These are phyloP conservation scores for Hevea brasiliensis DNA, from an alignment of 345 rosid genomes.

Conservation along the genomic window DNA sequence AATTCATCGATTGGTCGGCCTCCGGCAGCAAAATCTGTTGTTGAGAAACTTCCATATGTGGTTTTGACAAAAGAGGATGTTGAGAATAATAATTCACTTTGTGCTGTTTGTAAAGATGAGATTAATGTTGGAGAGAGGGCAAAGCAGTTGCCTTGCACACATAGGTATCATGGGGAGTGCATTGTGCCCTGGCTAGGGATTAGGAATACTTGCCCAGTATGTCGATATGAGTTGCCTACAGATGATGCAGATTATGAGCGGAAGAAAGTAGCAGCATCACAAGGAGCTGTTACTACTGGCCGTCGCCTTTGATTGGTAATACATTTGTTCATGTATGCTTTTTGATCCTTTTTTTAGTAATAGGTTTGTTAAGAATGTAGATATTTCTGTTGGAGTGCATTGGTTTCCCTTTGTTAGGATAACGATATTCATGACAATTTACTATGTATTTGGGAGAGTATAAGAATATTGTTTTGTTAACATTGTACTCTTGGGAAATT, in stretches of 20 bases:
- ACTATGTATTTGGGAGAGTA: slow-evolving; percentile 20
- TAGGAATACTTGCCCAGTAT: slow-evolving; percentile 90
- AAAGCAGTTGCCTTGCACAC: slow-evolving; percentile 77
- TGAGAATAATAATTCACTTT: slow-evolving; percentile 43
- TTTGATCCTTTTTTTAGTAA: slow-evolving; percentile 24
- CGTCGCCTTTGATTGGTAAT: slow-evolving; percentile 34
- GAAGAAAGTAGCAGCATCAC: slow-evolving; percentile 32
- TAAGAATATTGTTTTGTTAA: slow-evolving; percentile 26
- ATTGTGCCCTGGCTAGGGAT: slow-evolving; percentile 83
- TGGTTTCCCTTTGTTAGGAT: slow-evolving; percentile 19
- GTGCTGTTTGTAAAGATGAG: slow-evolving; percentile 90
- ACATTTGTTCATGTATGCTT: slow-evolving; percentile 15
- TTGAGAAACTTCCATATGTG: slow-evolving; percentile 60
- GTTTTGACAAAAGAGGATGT: slow-evolving; percentile 49
- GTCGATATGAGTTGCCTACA: slow-evolving; percentile 83
- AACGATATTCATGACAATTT: slow-evolving; percentile 19
- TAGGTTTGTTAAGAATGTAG: slow-evolving; percentile 38
- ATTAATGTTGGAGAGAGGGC: slow-evolving; percentile 54
- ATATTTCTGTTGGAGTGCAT: slow-evolving; percentile 25
- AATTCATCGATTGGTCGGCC: slow-evolving; percentile 55
- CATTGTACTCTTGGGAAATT: slow-evolving; percentile 21
- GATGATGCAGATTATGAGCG: slow-evolving; percentile 73
- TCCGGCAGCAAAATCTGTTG: slow-evolving; percentile 62
- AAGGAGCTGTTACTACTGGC: slow-evolving; percentile 23
- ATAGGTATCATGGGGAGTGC: slow-evolving; percentile 81